These are phyloP conservation scores for Solanum pinnatisectum DNA, from an alignment of 257 asterid species.

Conservation along the genomic window DNA sequence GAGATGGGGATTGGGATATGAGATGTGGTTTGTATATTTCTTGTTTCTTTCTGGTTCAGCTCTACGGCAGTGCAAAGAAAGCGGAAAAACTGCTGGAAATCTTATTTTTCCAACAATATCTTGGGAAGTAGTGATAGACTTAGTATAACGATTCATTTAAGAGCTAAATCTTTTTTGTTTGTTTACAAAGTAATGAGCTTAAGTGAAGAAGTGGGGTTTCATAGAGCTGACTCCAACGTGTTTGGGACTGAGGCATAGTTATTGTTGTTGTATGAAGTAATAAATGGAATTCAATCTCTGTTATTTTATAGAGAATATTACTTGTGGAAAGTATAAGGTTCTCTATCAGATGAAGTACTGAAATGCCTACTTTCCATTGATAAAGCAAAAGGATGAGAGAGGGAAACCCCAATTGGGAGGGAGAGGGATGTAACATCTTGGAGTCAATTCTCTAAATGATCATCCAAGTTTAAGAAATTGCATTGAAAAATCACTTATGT, in stretches of 20 bases:
- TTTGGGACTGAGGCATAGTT: background rate
- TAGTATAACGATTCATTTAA: background rate
- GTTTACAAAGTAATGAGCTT: background rate
- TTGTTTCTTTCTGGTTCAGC: background rate
- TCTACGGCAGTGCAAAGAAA: background rate
- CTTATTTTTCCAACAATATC: no score
- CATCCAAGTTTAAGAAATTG: no score
- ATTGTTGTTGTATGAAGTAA: background rate
- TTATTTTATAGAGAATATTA: background rate
- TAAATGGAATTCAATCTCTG: background rate
- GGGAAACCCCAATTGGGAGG: background rate
- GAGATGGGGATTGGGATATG: background rate
- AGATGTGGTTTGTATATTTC: background rate
- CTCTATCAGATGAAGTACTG: background rate
- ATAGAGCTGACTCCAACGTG: no score
- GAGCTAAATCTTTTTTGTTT: background rate
- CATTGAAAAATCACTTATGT: no score
- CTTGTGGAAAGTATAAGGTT: background rate
- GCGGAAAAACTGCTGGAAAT: no score
- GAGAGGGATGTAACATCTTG: no score
- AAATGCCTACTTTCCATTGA: background rate
- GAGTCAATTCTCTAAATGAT: no score
- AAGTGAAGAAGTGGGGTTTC: background rate
- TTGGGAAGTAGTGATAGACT: background rate
- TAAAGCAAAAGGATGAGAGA: background rate